phyloP scores from a whole-genome alignment of 495 filamentous ascomycete species.

The Hyaloscypha finlandica region DNA sequence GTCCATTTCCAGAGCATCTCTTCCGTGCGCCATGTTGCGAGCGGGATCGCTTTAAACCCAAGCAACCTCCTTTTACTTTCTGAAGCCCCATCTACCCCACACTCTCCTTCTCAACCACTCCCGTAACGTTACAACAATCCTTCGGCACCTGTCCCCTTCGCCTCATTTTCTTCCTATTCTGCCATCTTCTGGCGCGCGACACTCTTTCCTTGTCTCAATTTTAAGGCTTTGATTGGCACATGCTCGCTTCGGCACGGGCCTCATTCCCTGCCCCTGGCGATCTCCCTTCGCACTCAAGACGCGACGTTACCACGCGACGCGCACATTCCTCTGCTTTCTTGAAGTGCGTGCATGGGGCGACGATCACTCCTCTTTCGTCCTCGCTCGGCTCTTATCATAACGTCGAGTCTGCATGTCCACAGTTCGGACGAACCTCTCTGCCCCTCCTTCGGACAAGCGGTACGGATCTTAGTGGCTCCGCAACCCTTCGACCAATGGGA shows the following conservation, averaged over 20 bases:
- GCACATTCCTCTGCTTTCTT: background rate
- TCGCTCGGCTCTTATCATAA: background rate
- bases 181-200: background rate
- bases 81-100: background rate
- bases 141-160: background rate
- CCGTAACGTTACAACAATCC: background rate
- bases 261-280: slow-evolving; percentile 10
- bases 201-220: background rate
- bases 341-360: slow-evolving; percentile 20
- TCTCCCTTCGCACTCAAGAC: slow-evolving; percentile 11
- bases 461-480: background rate
- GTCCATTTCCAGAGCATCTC: background rate
- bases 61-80: background rate
- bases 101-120: background rate
- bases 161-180: background rate
- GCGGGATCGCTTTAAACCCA: background rate
- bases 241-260: background rate
- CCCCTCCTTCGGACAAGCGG: background rate
- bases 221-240: background rate
- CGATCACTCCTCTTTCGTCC: background rate
- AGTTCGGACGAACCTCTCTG: background rate
- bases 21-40: background rate
- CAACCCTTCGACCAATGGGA: background rate
- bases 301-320: slow-evolving; percentile 21
- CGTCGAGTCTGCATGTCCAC: background rate